Evolutionary conservation across 2,329 filamentous ascomycete species (phyloP), one percentile per base, ranked within the genome.

Genomic region (Diplodia sapinea): DNA sequence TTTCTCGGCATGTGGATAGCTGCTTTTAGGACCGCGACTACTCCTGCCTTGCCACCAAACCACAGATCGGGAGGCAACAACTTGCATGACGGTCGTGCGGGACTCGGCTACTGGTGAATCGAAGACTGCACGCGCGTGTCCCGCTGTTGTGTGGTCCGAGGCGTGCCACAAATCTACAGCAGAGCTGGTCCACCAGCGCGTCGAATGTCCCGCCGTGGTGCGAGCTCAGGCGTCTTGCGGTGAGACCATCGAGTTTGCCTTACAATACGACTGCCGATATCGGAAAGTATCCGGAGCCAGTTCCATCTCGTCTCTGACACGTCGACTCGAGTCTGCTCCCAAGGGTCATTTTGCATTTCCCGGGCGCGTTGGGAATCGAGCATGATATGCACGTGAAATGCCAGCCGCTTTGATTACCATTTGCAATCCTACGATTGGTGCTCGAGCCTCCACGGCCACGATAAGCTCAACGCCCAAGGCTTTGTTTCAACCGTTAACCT

Each of bases 401-500:
- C 47, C 47, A 50, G 13, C 6, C n/a, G 59, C 36, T 36, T 33
- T 50, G 59, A 36, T 63, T 50, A 51, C 31, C 40, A 51, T 50
- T 20, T 9, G 20, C 29, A 49, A 23, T 51, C 20, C 57, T 36
- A 26, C 43, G 17, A 63, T 63, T 63, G 59, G 59, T 17, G 43
- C 36, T 20, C 11, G n/a, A 26, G 47, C 31, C 47, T 49, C 47
- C 47, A n/a, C 59, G n/a, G 29, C 7, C n/a, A 36, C 43, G 29
- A 63, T 51, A 36, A 33, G 59, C 59, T 49, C 26, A 20, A 47
- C 40, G 40, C 17, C 26, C 57, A 23, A 36, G 38, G n/a, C 57
- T 62, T 36, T 49, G 43, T 62, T 63, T 51, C 59, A 63, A 63
- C 29, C 29, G 50, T 51, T 47, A 63, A 63, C 29, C n/a, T 51